phyloP scores from a whole-genome alignment of 1,139 yeast genomes.

The Taiozyma sp. region DNA sequence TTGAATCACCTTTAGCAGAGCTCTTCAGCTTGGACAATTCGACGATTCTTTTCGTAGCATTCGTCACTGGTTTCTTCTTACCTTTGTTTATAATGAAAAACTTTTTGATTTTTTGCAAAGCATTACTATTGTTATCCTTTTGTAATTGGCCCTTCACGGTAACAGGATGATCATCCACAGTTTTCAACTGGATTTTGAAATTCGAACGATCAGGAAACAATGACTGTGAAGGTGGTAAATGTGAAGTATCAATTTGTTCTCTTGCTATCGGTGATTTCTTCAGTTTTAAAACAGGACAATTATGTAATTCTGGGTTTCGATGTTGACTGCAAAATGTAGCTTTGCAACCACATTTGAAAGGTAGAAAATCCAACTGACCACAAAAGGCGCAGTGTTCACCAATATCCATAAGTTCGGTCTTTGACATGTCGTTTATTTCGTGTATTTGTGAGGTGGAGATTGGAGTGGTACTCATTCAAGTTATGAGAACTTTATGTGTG shows the following conservation, averaged over 20 bases:
- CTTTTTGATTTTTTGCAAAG: conserved; percentile 42
- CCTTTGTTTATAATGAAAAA: conserved; percentile 32
- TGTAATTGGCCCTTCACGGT: conserved; percentile 20
- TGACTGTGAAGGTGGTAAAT: conserved; percentile 31
- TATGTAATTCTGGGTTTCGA: conserved; percentile 43
- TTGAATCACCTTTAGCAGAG: conserved; percentile 65
- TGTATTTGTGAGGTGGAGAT: not conserved
- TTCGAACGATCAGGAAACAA: conserved; percentile 56
- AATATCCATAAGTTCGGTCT: conserved; percentile 54
- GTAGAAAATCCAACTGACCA: conserved; percentile 62
- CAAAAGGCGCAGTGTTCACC: conserved; percentile 67
- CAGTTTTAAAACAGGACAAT: conserved; percentile 29
- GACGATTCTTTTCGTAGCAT: conserved; percentile 27
- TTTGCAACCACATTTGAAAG: conserved; percentile 61
- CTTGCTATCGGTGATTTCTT: conserved; percentile 9
- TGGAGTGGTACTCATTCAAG: not conserved
- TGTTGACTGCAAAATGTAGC: conserved; percentile 57
- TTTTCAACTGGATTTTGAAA: conserved; percentile 34
- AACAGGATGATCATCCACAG: conserved; percentile 12
- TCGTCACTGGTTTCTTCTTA: conserved; percentile 12
- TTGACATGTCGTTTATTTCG: not conserved
- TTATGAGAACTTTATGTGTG: too few species aligned
- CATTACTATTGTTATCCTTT: conserved; percentile 26
- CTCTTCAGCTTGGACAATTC: conserved; percentile 42
- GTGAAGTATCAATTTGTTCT: conserved; percentile 12